Evolutionary conservation across 2,329 filamentous ascomycete species (phyloP).

Genomic region (Aspergillus piperis): DNA sequence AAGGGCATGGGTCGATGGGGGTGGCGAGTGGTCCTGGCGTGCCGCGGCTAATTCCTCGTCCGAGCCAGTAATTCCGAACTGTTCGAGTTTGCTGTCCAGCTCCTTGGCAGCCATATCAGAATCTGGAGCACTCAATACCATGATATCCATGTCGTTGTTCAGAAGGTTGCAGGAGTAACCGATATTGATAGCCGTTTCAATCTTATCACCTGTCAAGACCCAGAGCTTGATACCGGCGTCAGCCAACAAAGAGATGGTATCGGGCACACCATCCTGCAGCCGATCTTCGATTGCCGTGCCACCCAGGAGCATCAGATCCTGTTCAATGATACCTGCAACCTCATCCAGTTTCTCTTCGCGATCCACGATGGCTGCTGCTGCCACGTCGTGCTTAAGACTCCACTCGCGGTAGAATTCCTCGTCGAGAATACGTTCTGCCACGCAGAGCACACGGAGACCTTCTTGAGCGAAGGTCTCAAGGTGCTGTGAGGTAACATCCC

Average conservation of each 20-base stretch:
- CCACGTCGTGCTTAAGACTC: conserved; percentile 8
- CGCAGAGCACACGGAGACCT: conserved; percentile 6
- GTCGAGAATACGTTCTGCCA: conserved; percentile 3
- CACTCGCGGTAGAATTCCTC: not conserved
- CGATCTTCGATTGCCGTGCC: conserved; percentile 80
- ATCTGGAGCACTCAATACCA: conserved; percentile 1
- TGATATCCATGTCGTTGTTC: conserved; percentile 36
- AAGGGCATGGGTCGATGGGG: conserved; percentile 3
- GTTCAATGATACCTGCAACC: conserved; percentile 1
- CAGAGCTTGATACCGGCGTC: conserved; percentile 96
- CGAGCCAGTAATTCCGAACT: conserved; percentile 6
- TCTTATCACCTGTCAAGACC: conserved; percentile 97
- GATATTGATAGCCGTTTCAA: conserved; percentile 98
- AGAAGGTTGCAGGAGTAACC: conserved; percentile 67
- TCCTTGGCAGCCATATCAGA: conserved; percentile 5
- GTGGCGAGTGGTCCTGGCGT: conserved; percentile 7
- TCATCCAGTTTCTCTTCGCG: conserved; percentile 7
- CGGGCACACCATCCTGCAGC: conserved; percentile 31
- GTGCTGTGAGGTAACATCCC: not conserved
- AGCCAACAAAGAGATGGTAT: conserved; percentile 4
- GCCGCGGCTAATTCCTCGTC: conserved; percentile 5
- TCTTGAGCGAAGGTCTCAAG: conserved; percentile 8
- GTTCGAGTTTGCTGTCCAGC: conserved; percentile 5
- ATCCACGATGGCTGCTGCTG: conserved; percentile 7
- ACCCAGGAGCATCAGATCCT: not conserved